Evolutionary conservation across 176 grass and related monocot species (phyloP).

Genomic region (Avena eriantha): DNA sequence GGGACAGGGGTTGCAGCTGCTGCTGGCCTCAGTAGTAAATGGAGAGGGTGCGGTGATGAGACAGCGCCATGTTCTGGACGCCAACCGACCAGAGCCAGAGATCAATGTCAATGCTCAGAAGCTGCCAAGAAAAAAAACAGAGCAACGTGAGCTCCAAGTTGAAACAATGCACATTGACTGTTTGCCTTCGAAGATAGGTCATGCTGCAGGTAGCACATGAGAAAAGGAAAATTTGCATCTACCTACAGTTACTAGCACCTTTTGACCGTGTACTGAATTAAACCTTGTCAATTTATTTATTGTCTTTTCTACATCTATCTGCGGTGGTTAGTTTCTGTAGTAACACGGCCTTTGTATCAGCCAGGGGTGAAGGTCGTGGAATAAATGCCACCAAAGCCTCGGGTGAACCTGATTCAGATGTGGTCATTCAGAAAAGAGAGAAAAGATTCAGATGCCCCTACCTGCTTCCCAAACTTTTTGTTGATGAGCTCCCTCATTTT

Average conservation of each 20-base stretch:
- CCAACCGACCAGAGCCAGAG: constrained; percentile 95
- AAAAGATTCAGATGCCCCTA: constrained; percentile 43
- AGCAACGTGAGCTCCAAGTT: constrained; percentile 32
- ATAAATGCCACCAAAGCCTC: constrained; percentile 26
- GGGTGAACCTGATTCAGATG: constrained; percentile 30
- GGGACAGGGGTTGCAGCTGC: neutral
- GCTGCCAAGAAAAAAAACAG: constrained; percentile 58
- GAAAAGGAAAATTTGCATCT: neutral
- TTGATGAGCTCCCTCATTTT: constrained; percentile 86
- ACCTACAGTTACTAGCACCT: neutral
- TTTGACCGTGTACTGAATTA: neutral
- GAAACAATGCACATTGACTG: constrained; percentile 37
- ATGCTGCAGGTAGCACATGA: neutral
- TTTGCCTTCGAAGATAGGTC: neutral
- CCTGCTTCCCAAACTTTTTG: constrained; percentile 87
- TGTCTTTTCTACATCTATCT: neutral
- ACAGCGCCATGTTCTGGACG: constrained; percentile 73
- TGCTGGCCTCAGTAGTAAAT: constrained; percentile 74
- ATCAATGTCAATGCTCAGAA: constrained; percentile 96
- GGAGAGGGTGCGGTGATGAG: constrained; percentile 93
- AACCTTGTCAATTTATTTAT: neutral
- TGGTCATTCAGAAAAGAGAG: neutral
- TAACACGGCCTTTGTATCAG: neutral
- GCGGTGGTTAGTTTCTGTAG: neutral
- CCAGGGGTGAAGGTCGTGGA: neutral